phyloP scores from a whole-genome alignment of 805 yeast genomes.

The Brettanomyces custersianus region DNA sequence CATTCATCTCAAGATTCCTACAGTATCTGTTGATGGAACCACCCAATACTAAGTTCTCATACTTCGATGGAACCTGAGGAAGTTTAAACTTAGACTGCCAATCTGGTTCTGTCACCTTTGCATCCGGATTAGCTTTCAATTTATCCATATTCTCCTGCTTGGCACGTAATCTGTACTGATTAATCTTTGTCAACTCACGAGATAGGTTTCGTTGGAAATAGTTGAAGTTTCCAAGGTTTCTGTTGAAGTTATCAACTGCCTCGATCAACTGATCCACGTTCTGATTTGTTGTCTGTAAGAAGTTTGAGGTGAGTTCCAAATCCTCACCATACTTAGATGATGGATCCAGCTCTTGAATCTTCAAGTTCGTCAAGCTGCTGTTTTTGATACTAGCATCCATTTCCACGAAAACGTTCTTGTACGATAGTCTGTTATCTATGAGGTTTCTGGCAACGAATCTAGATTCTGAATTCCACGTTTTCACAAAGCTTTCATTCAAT shows the following conservation, averaged over 20 bases:
- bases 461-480: conserved; percentile 37
- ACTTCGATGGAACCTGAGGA: conserved; percentile 68
- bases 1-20: conserved; percentile 60
- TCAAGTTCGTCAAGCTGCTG: conserved; percentile 47
- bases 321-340: conserved; percentile 14
- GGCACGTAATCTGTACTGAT: conserved; percentile 67
- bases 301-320: conserved; percentile 30
- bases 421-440: conserved; percentile 49
- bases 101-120: conserved; percentile 35
- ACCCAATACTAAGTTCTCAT: conserved; percentile 59
- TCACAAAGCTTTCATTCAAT: conserved; percentile 53
- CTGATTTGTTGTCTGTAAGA: conserved; percentile 31
- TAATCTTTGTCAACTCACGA: conserved; percentile 60
- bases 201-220: conserved; percentile 71
- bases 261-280: conserved; percentile 56
- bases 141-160: conserved; percentile 56
- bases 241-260: conserved; percentile 66
- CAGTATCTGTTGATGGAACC: conserved; percentile 65
- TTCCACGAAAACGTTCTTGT: conserved; percentile 63
- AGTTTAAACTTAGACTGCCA: conserved; percentile 60
- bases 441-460: conserved; percentile 61
- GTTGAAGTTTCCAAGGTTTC: conserved; percentile 72
- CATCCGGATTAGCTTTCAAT: conserved; percentile 46
- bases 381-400: conserved; percentile 58
- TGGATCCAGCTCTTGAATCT: conserved; percentile 17